These are phyloP conservation scores for Sclerotinia nivalis DNA, from an alignment of 2,329 filamentous ascomycete species.

Conservation along the genomic window DNA sequence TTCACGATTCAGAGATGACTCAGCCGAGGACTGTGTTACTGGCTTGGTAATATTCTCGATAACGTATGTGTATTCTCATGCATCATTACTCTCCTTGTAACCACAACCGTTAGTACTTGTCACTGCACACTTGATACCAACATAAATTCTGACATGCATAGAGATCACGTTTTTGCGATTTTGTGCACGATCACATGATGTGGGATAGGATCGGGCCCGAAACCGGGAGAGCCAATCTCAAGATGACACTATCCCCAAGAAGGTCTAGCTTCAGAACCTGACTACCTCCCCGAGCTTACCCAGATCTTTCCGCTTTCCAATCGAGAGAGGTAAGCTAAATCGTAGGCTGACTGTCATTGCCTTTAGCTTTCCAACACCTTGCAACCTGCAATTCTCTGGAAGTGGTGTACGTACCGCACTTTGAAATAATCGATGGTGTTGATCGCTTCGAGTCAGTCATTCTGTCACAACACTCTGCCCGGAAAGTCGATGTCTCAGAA, in stretches of 20 bases:
- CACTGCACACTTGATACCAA: background rate
- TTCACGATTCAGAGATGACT: background rate
- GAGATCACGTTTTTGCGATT: background rate
- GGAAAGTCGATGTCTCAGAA: background rate
- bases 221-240: background rate
- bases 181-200: background rate
- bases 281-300: background rate
- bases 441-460: background rate
- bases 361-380: too few species aligned
- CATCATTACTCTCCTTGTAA: background rate
- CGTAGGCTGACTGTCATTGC: too few species aligned
- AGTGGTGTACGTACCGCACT: background rate
- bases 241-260: background rate
- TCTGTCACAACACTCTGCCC: background rate
- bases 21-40: background rate
- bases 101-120: background rate
- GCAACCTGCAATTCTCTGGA: too few species aligned
- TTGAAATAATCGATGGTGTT: background rate
- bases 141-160: background rate
- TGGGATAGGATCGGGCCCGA: background rate
- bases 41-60: background rate
- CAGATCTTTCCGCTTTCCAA: background rate
- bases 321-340: background rate
- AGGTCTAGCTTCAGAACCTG: background rate
- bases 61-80: background rate